phyloP scores from a whole-genome alignment of 305 asterid genomes.

The Fraxinus xanthoxyloides region DNA sequence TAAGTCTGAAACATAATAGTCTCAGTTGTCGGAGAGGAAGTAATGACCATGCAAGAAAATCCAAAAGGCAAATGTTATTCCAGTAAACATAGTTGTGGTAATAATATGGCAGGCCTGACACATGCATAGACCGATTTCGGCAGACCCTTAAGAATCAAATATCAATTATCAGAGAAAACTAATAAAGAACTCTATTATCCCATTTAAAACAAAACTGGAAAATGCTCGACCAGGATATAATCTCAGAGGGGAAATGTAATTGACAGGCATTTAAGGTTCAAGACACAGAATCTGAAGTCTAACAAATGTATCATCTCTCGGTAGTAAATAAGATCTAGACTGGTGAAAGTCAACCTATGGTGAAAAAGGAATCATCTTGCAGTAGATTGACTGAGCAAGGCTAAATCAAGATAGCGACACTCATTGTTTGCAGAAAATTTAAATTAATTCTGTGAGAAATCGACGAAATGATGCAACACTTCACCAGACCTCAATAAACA shows the following conservation, averaged over 20 bases:
- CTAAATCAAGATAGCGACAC: conserved; percentile 4
- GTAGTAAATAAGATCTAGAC: not conserved
- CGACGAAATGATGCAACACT: not conserved
- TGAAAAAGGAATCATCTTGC: not conserved
- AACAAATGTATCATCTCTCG: not conserved
- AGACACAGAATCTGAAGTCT: not conserved
- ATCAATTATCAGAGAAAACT: not conserved
- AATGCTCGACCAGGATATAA: not conserved
- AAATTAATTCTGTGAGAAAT: conserved; percentile 3
- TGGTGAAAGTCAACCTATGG: not conserved
- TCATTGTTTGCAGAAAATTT: not conserved
- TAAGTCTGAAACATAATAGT: not conserved
- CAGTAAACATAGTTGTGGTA: not conserved
- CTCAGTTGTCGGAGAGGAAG: not conserved
- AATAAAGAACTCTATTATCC: not conserved
- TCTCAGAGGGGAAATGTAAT: not conserved
- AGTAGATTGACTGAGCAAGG: conserved; percentile 5
- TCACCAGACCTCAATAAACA: not conserved
- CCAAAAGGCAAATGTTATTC: not conserved
- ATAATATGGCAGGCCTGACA: not conserved
- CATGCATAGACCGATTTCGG: not conserved
- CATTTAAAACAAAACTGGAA: not conserved
- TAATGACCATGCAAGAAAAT: not conserved
- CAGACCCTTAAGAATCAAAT: not conserved
- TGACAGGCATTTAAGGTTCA: not conserved